Evolutionary conservation across 495 filamentous ascomycete genomes (phyloP).

Genomic region (Jackrogersella multiformis): DNA sequence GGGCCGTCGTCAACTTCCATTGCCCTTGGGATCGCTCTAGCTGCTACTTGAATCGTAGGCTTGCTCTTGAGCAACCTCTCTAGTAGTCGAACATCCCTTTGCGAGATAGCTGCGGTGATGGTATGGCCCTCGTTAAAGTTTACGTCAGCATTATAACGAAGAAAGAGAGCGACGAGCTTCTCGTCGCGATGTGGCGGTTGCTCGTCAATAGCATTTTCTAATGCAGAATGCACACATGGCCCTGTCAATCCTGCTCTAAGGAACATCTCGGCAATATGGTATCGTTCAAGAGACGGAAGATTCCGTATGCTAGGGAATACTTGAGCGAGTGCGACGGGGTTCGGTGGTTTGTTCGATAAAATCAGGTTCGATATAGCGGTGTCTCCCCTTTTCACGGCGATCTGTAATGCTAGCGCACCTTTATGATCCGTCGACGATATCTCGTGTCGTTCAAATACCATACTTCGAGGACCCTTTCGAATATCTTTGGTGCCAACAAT

Average conservation of each 20-base stretch:
- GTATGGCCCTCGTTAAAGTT: conserved; percentile 57
- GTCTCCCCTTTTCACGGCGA: conserved; percentile 51
- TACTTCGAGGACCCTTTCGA: conserved; percentile 39
- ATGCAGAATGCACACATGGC: conserved; percentile 46
- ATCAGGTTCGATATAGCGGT: conserved; percentile 52
- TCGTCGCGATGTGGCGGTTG: conserved; percentile 53
- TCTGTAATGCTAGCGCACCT: conserved; percentile 52
- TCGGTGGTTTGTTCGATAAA: conserved; percentile 50
- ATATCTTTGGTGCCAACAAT: conserved; percentile 34
- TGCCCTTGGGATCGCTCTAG: conserved; percentile 48
- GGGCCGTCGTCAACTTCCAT: conserved; percentile 48
- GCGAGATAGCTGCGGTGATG: conserved; percentile 52
- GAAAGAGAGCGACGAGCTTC: conserved; percentile 53
- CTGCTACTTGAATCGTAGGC: conserved; percentile 49
- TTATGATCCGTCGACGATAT: conserved; percentile 57
- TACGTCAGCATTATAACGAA: conserved; percentile 55
- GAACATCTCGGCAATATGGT: conserved; percentile 52
- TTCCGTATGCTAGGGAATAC: conserved; percentile 50
- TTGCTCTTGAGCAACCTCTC: conserved; percentile 50
- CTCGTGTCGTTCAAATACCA: conserved; percentile 51
- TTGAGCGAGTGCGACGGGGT: conserved; percentile 48
- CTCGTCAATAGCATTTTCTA: conserved; percentile 56
- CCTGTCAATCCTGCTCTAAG: conserved; percentile 52
- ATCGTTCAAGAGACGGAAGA: conserved; percentile 48
- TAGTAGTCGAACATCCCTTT: conserved; percentile 51